Evolutionary conservation across 495 filamentous ascomycete species (phyloP), one percentile per base, ranked within the genome.

Genomic region (Daldinia concentrica): DNA sequence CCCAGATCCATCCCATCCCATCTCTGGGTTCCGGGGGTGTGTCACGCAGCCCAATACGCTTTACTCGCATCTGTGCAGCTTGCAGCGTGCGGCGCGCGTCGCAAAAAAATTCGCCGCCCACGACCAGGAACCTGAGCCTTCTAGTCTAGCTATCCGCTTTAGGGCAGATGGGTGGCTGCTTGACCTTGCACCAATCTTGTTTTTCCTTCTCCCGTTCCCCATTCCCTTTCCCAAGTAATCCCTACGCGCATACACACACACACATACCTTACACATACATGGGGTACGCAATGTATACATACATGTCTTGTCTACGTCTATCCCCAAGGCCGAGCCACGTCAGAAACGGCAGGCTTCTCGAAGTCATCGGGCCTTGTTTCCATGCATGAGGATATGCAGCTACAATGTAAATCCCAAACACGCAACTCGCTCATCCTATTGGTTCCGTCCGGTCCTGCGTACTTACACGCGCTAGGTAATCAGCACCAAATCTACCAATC

Each of bases 321-420:
- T 22, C 14, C 12, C 51, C 51, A 30, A 22, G 2, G 17, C 34
- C 22, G 22, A 54, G 56, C 64, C 64, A 66, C 64, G 64, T 60
- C 45, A 59, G 57, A 62, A 66, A 61, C 27, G 69, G 61, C 41
- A 68, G 57, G 50, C 73, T 75, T 72, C 73, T 58, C 61, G 73
- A 75, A 75, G 62, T 63, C 67, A 45, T 34, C 62, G 50, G 43
- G 54, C 9, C 59, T 62, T 66, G 29, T 48, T 48, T 48, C 43
- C 9, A 48, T 48, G 43, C 51, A 57, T 64, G 4, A 22, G 17
- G 19, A 3, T 22, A 22, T 24, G 8, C n/a, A 45, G 17, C 19
- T 37, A 15, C 27, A 51, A 51, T 22, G 9, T 60, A 60, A 24
- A 34, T 60, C 19, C 37, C 9, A 8, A 55, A 14, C 15, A 14